phyloP scores from a whole-genome alignment of 257 asterid genomes.

The Gardenia jasminoides region DNA sequence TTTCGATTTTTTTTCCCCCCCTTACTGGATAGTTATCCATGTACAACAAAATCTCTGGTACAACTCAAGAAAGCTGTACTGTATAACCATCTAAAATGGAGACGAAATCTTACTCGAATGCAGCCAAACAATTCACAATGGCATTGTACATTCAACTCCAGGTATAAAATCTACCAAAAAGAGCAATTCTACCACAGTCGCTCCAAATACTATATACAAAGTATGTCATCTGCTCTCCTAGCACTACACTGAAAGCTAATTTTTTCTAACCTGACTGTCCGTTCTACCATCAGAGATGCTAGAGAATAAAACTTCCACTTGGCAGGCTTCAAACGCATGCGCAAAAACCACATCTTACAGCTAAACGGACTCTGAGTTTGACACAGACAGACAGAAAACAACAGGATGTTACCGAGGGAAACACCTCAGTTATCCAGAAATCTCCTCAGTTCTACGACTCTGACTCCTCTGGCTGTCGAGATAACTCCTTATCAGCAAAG shows the following conservation, averaged over 20 bases:
- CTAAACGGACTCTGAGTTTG: background rate
- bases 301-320: no score
- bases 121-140: background rate
- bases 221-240: background rate
- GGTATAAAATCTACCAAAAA: background rate
- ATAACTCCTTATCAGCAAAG: conserved; percentile 86
- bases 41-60: background rate
- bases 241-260: background rate
- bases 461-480: conserved; percentile 68
- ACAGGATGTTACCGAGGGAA: background rate
- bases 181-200: background rate
- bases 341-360: background rate
- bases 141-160: background rate
- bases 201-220: background rate
- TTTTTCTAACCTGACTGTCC: background rate
- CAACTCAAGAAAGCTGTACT: background rate
- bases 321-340: background rate
- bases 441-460: conserved; percentile 10
- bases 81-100: background rate
- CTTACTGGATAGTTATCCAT: background rate
- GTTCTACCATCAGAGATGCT: background rate
- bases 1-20: no score
- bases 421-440: background rate
- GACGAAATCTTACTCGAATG: background rate
- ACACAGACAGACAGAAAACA: background rate